Conservation (phyloP, 2,329 filamentous ascomycete species). For the Corynespora cassiicola region DNA sequence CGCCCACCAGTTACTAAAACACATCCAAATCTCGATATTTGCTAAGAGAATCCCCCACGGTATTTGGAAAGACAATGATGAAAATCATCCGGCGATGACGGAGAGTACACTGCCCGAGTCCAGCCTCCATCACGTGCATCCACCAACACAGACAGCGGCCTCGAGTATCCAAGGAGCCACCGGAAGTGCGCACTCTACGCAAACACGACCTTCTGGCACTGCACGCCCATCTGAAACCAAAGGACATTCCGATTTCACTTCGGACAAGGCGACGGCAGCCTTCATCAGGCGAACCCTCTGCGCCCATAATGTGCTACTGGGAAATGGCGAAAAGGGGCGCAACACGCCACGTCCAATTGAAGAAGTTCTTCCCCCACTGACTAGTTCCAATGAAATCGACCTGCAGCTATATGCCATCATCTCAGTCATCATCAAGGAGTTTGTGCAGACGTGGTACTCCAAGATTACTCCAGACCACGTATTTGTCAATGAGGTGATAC, state of each 20-base stretch:
- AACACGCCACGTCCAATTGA: slow-evolving; percentile 74
- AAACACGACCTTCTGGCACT: slow-evolving; percentile 20
- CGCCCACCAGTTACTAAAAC: too few species aligned
- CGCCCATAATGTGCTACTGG: slow-evolving; percentile 63
- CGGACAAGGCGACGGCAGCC: slow-evolving; percentile 78
- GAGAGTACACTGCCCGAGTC: slow-evolving; percentile 29
- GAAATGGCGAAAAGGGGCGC: slow-evolving; percentile 57
- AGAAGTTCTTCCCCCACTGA: slow-evolving; percentile 85
- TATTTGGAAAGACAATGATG: slow-evolving; percentile 20
- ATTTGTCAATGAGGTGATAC: slow-evolving; percentile 86
- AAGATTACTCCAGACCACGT: slow-evolving; percentile 90
- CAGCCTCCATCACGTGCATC: slow-evolving; percentile 26
- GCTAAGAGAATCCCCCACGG: slow-evolving; percentile 1
- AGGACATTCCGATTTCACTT: slow-evolving; percentile 55
- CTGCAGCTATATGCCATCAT: slow-evolving; percentile 92
- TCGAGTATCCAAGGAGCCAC: slow-evolving; percentile 12
- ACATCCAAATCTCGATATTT: not conserved
- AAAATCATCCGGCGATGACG: slow-evolving; percentile 29
- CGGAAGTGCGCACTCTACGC: slow-evolving; percentile 19
- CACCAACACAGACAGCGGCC: slow-evolving; percentile 26
- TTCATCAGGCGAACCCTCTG: slow-evolving; percentile 87
- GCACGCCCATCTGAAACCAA: slow-evolving; percentile 26
- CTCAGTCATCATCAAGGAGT: slow-evolving; percentile 87
- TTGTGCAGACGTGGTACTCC: slow-evolving; percentile 90
- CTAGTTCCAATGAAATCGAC: slow-evolving; percentile 93